Evolutionary conservation across 1,284 basidiomycete species (phyloP).

Genomic region (Pterulicium gracile): DNA sequence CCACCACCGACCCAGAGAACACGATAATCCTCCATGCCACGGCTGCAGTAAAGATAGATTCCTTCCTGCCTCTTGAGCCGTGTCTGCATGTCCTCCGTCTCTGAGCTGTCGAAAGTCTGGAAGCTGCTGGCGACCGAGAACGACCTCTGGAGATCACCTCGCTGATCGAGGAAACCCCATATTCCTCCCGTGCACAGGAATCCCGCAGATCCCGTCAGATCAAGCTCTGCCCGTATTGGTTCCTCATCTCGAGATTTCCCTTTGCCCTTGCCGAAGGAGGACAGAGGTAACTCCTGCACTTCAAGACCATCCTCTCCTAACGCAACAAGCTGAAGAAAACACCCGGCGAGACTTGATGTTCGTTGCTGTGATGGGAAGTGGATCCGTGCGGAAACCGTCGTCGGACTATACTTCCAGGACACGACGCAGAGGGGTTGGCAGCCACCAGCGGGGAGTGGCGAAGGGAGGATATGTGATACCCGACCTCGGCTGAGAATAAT

Average conservation of each 20-base stretch:
- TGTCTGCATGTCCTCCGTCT: slow-evolving; percentile 35
- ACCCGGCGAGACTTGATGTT: slow-evolving; percentile 13
- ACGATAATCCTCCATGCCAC: slow-evolving; percentile 59
- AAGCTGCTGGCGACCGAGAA: slow-evolving; percentile 30
- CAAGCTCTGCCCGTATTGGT: slow-evolving; percentile 39
- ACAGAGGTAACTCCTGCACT: slow-evolving; percentile 48
- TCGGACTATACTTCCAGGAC: slow-evolving; percentile 49
- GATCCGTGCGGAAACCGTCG: slow-evolving; percentile 42
- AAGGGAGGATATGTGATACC: slow-evolving; percentile 54
- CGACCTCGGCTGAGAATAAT: slow-evolving; percentile 60
- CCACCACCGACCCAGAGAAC: slow-evolving; percentile 68
- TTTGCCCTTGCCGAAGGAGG: slow-evolving; percentile 24
- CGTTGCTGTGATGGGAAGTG: no score
- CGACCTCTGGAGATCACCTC: slow-evolving; percentile 24
- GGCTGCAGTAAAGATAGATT: slow-evolving; percentile 63
- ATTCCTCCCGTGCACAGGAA: slow-evolving; percentile 56
- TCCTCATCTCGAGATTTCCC: slow-evolving; percentile 40
- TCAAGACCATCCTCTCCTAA: slow-evolving; percentile 62
- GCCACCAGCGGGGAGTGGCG: slow-evolving; percentile 46
- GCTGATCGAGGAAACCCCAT: slow-evolving; percentile 46
- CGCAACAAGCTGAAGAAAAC: slow-evolving; percentile 55
- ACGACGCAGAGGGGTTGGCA: slow-evolving; percentile 40
- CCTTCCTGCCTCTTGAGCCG: slow-evolving; percentile 44
- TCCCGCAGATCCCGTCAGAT: slow-evolving; percentile 55
- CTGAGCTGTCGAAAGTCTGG: slow-evolving; percentile 36